Percentiles rank a stretch among this genome's conserved stretches.
Evolutionary conservation across 352 stramenopile genomes (phyloP).

Genomic region (Phytophthora megakarya): DNA sequence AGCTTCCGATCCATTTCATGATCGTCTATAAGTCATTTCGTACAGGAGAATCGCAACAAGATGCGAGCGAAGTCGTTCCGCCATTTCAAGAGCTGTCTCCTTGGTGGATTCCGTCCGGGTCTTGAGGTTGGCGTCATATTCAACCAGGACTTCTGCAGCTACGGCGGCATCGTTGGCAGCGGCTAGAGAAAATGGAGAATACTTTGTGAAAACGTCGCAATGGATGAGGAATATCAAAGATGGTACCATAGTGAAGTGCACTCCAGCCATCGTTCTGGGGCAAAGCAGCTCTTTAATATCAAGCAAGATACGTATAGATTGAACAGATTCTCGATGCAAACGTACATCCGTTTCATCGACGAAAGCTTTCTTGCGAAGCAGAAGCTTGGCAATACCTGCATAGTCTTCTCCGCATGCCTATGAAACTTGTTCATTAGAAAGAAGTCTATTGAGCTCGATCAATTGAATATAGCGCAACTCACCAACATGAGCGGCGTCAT

Average conservation of each 20-base stretch:
- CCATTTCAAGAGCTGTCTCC: conserved; percentile 80
- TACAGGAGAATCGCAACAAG: conserved; percentile 79
- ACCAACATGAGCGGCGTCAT: conserved; percentile 83
- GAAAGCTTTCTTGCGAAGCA: conserved; percentile 76
- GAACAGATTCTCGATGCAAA: conserved; percentile 6
- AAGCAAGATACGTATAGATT: too few relatives aligned
- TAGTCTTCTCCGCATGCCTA: conserved; percentile 81
- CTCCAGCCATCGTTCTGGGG: conserved; percentile 81
- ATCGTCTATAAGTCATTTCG: conserved; percentile 69
- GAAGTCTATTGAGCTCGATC: background rate
- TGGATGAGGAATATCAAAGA: conserved; percentile 6
- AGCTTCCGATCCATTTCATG: background rate
- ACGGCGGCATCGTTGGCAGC: conserved; percentile 69
- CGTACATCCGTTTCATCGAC: conserved; percentile 82
- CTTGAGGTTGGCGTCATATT: conserved; percentile 67
- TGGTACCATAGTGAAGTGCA: conserved; percentile 77
- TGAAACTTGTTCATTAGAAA: background rate
- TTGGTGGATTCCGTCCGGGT: conserved; percentile 65
- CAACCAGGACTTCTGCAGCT: conserved; percentile 69
- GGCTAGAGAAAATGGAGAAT: conserved; percentile 35
- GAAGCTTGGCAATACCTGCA: conserved; percentile 51
- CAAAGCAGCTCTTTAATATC: too few relatives aligned
- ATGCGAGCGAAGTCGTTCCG: conserved; percentile 71
- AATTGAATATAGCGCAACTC: background rate
- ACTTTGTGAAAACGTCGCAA: conserved; percentile 3